These are phyloP conservation scores for Powellomyces hirtus DNA, from an alignment of 192 early-diverging fungal species.

Conservation along the genomic window DNA sequence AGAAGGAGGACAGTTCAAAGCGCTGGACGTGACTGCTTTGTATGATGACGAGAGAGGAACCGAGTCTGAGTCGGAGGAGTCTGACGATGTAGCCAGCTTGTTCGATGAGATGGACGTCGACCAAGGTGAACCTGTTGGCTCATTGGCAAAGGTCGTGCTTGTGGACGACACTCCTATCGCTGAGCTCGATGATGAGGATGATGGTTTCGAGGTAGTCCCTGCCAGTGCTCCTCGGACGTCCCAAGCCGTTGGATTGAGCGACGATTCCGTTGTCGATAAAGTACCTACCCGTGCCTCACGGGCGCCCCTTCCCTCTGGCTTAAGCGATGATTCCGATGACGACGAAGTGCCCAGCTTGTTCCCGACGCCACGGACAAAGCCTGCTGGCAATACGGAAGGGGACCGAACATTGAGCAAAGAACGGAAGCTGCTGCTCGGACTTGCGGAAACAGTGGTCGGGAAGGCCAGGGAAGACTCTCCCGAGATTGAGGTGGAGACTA, in stretches of 20 bases:
- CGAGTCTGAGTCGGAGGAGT: neutral
- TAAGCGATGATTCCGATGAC: conserved; percentile 1
- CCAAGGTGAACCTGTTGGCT: neutral
- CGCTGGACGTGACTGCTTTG: conserved; percentile 2
- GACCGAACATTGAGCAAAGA: conserved; percentile 3
- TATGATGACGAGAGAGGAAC: conserved; percentile 1
- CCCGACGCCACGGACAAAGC: neutral
- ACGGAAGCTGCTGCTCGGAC: neutral
- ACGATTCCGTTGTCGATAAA: conserved; percentile 1
- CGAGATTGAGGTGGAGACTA: too few species aligned
- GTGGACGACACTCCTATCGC: neutral
- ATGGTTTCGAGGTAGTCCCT: neutral
- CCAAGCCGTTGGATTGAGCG: neutral
- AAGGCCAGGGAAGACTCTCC: neutral
- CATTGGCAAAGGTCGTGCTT: neutral
- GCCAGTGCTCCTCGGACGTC: neutral
- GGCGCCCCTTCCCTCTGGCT: neutral
- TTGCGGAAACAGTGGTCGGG: neutral
- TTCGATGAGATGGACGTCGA: conserved; percentile 17
- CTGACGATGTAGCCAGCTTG: neutral
- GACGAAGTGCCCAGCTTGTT: neutral
- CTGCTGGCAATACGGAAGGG: neutral
- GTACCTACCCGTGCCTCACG: neutral
- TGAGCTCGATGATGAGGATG: neutral
- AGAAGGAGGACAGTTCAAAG: neutral